These are phyloP conservation scores for Candida michaelii DNA, from an alignment of 805 yeast species.

Conservation along the genomic window DNA sequence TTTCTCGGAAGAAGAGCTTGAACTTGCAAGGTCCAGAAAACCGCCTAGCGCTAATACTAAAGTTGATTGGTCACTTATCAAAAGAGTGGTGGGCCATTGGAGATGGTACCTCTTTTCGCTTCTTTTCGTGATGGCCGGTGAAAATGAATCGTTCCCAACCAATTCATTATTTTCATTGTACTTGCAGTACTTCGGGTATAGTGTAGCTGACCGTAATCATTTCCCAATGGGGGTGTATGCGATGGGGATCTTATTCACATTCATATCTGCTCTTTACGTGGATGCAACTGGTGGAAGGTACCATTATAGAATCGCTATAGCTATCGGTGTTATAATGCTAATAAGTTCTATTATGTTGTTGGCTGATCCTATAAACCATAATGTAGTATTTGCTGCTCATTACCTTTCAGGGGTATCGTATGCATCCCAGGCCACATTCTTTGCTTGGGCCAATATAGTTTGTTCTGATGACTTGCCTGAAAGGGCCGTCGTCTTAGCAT, in stretches of 20 bases:
- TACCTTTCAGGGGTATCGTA: slow-evolving; percentile 54
- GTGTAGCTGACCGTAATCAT: slow-evolving; percentile 32
- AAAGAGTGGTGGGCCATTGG: slow-evolving; percentile 42
- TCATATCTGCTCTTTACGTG: slow-evolving; percentile 28
- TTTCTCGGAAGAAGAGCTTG: slow-evolving; percentile 25
- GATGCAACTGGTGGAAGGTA: slow-evolving; percentile 33
- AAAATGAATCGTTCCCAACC: slow-evolving; percentile 34
- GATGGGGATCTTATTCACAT: slow-evolving; percentile 32
- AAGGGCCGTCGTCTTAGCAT: slow-evolving; percentile 62
- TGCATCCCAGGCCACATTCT: slow-evolving; percentile 60
- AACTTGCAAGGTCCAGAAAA: slow-evolving; percentile 37
- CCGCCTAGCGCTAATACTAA: slow-evolving; percentile 24
- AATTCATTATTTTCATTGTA: slow-evolving; percentile 36
- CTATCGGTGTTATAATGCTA: slow-evolving; percentile 43
- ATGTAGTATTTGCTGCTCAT: slow-evolving; percentile 51
- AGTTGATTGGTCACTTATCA: slow-evolving; percentile 35
- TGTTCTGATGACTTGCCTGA: slow-evolving; percentile 61
- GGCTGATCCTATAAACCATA: slow-evolving; percentile 36
- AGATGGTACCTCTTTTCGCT: slow-evolving; percentile 37
- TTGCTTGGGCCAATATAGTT: slow-evolving; percentile 64
- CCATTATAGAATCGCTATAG: slow-evolving; percentile 53
- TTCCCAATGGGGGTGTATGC: slow-evolving; percentile 40
- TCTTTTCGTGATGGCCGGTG: slow-evolving; percentile 39
- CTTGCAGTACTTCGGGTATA: slow-evolving; percentile 27
- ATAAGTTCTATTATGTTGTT: slow-evolving; percentile 49